Base-by-base conservation (phyloP, 495 filamentous ascomycete genomes). In the Immersiella caudata region DNA sequence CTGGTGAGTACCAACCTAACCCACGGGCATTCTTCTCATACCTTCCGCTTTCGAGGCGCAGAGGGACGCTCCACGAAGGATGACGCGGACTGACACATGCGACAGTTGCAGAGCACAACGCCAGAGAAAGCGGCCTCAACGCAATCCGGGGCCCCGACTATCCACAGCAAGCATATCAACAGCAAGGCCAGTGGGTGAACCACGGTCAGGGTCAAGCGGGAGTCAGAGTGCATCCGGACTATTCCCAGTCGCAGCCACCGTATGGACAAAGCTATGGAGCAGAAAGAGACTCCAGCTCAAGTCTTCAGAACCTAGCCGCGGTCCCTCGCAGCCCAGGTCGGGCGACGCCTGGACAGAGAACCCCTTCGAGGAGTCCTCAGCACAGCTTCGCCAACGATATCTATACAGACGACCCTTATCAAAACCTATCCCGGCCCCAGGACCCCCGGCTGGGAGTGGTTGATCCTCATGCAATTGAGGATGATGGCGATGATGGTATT, bases 401-500 rank as follows among this genome's bases (percentile, higher is more conserved):
- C 27, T 80, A 80, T 62, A 73, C 65, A 18, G 76, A 80, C 67
- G 77, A 80, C 57, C 77, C 77, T 0, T 77, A 91, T 69, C 83
- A 87, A 64, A 81, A 83, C 63, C 83, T 87, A 63, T 89, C 89
- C 1, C 81, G 83, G 5, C 87, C 85, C 29, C 82, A 81, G 73
- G 86, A 87, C 75, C 82, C 79, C 64, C 75, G 70, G 65, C 76
- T 85, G 66, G 79, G 84, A 7, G 80, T 83, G 18, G 88, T 96
- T 60, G 89, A 96, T 72, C 92, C 93, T 0, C 86, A 90, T 67
- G 88, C 89, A 1, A 93, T 96, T 62, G 88, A 84, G 2, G 93
- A 97, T 71, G 93, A 96, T 71, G 92, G 90, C 8, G 93, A 97
- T 70, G 93, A 97, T 68, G 92, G 89, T 4, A 83, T 93, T 57